Conservation (phyloP, 192 early-diverging fungal genomes). For the Linnemannia elongata region DNA sequence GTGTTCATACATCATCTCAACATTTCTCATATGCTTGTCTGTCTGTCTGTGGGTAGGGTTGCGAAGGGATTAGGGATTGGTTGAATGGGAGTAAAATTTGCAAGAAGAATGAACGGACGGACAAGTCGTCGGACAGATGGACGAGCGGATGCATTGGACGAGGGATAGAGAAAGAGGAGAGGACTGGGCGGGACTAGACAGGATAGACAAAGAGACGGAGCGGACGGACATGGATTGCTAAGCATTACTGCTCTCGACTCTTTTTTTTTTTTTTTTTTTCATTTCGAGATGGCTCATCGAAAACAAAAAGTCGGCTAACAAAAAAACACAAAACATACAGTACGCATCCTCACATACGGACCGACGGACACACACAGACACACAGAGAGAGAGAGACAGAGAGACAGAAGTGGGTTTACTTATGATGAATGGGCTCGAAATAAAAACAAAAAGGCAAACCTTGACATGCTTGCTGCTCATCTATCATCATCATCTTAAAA, state of each 20-base stretch:
- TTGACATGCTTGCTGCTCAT: conserved; percentile 4
- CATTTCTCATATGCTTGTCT: not conserved
- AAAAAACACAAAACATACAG: not conserved
- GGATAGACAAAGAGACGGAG: not conserved
- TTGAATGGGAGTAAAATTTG: not conserved
- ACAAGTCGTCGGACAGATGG: not conserved
- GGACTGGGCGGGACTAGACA: not conserved
- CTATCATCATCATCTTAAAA: conserved; percentile 1
- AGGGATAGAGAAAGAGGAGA: not conserved
- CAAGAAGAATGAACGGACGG: not conserved
- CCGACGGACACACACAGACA: not conserved
- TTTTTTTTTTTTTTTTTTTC: conserved; percentile 1
- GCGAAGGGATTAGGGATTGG: no score
- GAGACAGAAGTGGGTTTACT: not conserved
- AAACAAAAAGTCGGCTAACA: not conserved
- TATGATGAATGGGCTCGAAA: not conserved
- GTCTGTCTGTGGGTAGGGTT: not conserved
- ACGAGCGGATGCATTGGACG: not conserved
- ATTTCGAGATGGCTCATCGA: conserved; percentile 10
- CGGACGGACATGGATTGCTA: conserved; percentile 10
- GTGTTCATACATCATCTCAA: not conserved
- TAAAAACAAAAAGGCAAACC: not conserved
- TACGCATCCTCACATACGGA: not conserved
- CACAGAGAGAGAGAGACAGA: not conserved
- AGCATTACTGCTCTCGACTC: conserved; percentile 3